Conservation (phyloP, 1,284 basidiomycete genomes). For the Cystobasidium sp. region DNA sequence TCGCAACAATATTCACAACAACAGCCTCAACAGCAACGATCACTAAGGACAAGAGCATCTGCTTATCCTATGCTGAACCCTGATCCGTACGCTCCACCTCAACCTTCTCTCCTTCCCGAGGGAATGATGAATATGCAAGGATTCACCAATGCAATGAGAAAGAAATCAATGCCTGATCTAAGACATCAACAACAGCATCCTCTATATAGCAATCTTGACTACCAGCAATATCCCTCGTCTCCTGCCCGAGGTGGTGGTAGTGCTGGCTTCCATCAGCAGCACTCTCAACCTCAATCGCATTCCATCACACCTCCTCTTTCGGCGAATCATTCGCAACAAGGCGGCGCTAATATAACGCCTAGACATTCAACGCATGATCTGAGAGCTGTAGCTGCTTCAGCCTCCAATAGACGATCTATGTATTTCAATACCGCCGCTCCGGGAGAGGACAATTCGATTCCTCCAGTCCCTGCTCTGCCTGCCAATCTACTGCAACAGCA, state of each 20-base stretch:
- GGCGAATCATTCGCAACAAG: no score
- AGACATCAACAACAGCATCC: constrained; percentile 45
- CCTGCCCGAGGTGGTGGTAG: background rate
- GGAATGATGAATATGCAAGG: constrained; percentile 58
- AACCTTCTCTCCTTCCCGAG: constrained; percentile 34
- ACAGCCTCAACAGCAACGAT: constrained; percentile 13
- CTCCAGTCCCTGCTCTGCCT: constrained; percentile 29
- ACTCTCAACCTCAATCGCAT: background rate
- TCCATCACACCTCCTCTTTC: no score
- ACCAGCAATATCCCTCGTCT: constrained; percentile 38
- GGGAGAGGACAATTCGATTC: background rate
- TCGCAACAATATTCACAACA: constrained; percentile 2
- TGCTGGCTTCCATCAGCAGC: background rate
- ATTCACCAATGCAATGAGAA: constrained; percentile 65
- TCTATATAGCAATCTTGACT: constrained; percentile 54
- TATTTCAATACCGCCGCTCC: constrained; percentile 1
- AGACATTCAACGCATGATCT: constrained; percentile 38
- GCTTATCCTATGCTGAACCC: constrained; percentile 52
- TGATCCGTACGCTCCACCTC: constrained; percentile 38
- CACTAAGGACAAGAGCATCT: constrained; percentile 17
- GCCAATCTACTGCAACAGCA: background rate
- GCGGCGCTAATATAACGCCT: constrained; percentile 16
- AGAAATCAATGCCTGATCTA: constrained; percentile 88
- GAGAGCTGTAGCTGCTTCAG: constrained; percentile 26
- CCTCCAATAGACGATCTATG: constrained; percentile 14